A percentile compares a stretch with the other conserved stretches of the same genome.
Evolutionary conservation across 306 rosid genomes (phyloP).

Genomic region (Vicia sativa): DNA sequence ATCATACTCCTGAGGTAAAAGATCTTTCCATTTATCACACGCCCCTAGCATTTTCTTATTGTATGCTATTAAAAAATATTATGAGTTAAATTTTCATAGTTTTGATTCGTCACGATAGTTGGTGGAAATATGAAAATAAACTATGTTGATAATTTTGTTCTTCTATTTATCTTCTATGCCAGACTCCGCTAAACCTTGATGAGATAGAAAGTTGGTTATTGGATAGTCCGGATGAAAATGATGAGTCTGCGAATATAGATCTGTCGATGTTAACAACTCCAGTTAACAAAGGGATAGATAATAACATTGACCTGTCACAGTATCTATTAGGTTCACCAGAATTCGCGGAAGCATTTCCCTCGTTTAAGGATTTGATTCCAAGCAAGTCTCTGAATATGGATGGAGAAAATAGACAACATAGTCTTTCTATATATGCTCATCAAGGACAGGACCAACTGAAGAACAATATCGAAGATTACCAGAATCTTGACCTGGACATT

Average conservation of each 20-base stretch:
- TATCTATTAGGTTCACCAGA: conserved; percentile 68
- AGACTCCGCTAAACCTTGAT: conserved; percentile 30
- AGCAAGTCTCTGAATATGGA: conserved; percentile 70
- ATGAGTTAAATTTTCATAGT: conserved; percentile 3
- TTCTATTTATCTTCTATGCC: conserved; percentile 8
- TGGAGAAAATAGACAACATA: conserved; percentile 42
- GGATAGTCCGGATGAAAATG: conserved; percentile 49
- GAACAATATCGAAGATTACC: conserved; percentile 76
- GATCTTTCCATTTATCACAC: neutral
- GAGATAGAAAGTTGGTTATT: conserved; percentile 35
- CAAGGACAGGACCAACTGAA: conserved; percentile 68
- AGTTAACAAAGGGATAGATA: conserved; percentile 36
- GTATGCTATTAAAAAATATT: neutral
- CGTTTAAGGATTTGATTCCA: conserved; percentile 67
- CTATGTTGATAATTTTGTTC: conserved; percentile 29
- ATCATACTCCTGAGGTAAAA: conserved; percentile 51
- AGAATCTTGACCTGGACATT: no score
- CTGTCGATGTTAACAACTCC: conserved; percentile 29
- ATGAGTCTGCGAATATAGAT: conserved; percentile 40
- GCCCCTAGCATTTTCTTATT: neutral
- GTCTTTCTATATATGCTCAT: conserved; percentile 60
- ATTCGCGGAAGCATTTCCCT: conserved; percentile 62
- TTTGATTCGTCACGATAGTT: neutral
- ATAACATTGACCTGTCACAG: conserved; percentile 45
- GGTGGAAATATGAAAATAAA: conserved; percentile 19